Evolutionary conservation across 1,284 basidiomycete genomes (phyloP), one percentile per base, ranked within the genome.

Genomic region (Hortiboletus rubellus): DNA sequence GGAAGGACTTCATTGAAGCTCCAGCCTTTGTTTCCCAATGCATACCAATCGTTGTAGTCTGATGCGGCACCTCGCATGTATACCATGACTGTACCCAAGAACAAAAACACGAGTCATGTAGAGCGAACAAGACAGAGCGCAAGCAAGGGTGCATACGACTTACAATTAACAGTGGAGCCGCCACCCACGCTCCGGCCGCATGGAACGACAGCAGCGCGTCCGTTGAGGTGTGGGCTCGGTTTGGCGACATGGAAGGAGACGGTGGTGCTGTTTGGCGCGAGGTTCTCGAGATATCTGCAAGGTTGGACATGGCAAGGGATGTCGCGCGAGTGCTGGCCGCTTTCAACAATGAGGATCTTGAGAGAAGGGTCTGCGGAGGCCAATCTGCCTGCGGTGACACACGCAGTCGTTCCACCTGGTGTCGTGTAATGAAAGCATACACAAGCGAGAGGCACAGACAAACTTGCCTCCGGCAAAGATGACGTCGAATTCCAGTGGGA

Each of bases 41-140:
- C 60, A 57, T 78, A 77, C 83, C 83, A 85, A 50, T 79, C 82
- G 49, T 85, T 81, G 53, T 79, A 85, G 63, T 85, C 84, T 1
- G 83, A 84, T 6, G 80, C 77, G 14, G 79, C 70, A 0, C 79
- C 79, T 11, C 85, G 78, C 9, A 76, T 80, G 55, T 86, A 86
- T 66, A 81, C 74, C 57, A 77, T 72, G 61, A 82, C 83, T 85
- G 51, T 5, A 37, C 15, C 5, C 18, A 46, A 42, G 18, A 9
- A 3, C 45, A 43, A 34, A 74, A 18, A 34, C 14, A 36, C 52
- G n/a, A 50, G 15, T n/a, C 5, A 33, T n/a, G 24, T 5, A 12
- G 6, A 36, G 15, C 14, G 17, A 38, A 9, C 5, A 33, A 11
- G 7, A 24, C 27, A 30, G 3, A 24, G 27, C 5, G 6, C 3